Evolutionary conservation across 768 basidiomycete species (phyloP).

Genomic region (Trametes punicea): DNA sequence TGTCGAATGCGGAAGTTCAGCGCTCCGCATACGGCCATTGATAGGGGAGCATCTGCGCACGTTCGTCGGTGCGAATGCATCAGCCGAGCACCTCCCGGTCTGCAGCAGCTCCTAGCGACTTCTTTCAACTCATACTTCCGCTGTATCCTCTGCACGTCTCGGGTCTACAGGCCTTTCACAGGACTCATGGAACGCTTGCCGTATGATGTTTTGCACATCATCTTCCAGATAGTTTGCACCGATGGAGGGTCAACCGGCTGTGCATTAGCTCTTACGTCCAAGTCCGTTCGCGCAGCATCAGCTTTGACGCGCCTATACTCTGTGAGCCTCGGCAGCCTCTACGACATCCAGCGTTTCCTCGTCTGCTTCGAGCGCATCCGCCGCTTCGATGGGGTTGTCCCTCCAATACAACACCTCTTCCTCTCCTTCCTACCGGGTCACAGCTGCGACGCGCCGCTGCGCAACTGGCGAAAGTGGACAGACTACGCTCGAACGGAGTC

Average conservation of each 20-base stretch:
- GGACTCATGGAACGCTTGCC: constrained; percentile 1
- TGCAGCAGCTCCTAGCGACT: too few species aligned
- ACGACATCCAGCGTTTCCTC: constrained; percentile 12
- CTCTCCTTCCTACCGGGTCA: constrained; percentile 11
- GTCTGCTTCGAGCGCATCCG: constrained; percentile 16
- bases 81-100: too few species aligned
- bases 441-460: constrained; percentile 16
- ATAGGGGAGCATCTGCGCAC: too few species aligned
- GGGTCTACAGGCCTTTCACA: too few species aligned
- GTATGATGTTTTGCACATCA: constrained; percentile 16
- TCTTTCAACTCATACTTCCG: too few species aligned
- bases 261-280: constrained; percentile 7
- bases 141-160: too few species aligned
- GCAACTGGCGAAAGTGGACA: constrained; percentile 11
- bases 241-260: constrained; percentile 13
- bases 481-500: constrained; percentile 16
- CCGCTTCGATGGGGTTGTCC: neutral
- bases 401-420: constrained; percentile 9
- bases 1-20: too few species aligned
- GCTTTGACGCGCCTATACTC: constrained; percentile 8
- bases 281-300: neutral
- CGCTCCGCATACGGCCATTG: too few species aligned
- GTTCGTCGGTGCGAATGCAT: too few species aligned
- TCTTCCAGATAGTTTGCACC: constrained; percentile 11
- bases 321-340: constrained; percentile 6